phyloP scores from a whole-genome alignment of 2,329 filamentous ascomycete species.

The Aureobasidium lini region DNA sequence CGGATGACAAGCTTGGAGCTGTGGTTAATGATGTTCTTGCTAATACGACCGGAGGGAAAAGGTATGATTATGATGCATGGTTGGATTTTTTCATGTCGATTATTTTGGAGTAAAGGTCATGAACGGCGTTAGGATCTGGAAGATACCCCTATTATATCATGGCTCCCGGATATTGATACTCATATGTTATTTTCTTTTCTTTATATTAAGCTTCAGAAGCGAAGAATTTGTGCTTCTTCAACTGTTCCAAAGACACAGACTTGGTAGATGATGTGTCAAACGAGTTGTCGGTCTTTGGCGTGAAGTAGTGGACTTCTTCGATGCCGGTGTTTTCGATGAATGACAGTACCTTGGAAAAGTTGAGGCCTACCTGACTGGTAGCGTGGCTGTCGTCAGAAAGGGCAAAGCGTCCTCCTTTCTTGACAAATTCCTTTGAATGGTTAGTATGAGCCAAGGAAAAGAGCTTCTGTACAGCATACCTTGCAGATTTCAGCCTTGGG shows the following conservation, averaged over 20 bases:
- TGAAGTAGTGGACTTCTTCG: slow-evolving; percentile 43
- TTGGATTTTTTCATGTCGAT: slow-evolving; percentile 21
- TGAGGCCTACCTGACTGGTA: slow-evolving; percentile 76
- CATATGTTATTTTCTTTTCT: background rate
- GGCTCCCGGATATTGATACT: background rate
- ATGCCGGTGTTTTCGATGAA: slow-evolving; percentile 65
- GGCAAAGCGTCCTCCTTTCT: slow-evolving; percentile 71
- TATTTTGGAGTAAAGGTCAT: slow-evolving; percentile 14
- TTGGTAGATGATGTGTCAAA: slow-evolving; percentile 6
- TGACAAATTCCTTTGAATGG: slow-evolving; percentile 57
- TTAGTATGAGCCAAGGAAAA: slow-evolving; percentile 17
- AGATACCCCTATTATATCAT: slow-evolving; percentile 3
- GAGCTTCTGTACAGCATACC: slow-evolving; percentile 37
- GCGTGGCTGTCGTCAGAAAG: slow-evolving; percentile 95
- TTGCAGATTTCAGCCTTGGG: slow-evolving; percentile 71
- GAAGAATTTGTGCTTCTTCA: slow-evolving; percentile 12
- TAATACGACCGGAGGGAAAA: slow-evolving; percentile 12
- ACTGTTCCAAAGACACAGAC: background rate
- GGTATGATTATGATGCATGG: slow-evolving; percentile 17
- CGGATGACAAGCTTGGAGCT: slow-evolving; percentile 13
- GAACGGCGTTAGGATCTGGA: slow-evolving; percentile 4
- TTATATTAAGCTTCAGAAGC: background rate
- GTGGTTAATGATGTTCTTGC: slow-evolving; percentile 21
- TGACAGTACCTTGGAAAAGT: slow-evolving; percentile 63
- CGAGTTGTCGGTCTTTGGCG: slow-evolving; percentile 6